Base-by-base conservation (phyloP, 345 rosid genomes). In the Eucalyptus tenuipes region DNA sequence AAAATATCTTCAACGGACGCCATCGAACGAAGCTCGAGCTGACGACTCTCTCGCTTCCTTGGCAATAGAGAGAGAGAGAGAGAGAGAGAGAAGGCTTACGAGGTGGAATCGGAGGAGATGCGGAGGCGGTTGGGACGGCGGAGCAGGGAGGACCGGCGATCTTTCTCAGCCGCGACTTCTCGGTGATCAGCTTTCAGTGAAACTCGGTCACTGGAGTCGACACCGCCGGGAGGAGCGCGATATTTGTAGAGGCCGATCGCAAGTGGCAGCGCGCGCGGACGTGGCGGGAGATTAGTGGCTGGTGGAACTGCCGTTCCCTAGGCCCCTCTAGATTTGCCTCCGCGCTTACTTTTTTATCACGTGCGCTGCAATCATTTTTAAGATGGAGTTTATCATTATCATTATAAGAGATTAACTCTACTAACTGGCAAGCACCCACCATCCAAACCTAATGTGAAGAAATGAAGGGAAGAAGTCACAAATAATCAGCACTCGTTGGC, bases 341-440 rank as follows among this genome's bases (percentile, higher is more conserved):
- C 27, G 27, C 27, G 15, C 82, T 22, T 1, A 3, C 33, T 37
- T 37, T 2, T 10, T 18, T 0, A 40, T 40, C 84, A 75, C 47
- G 47, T 75, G 47, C 84, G 15, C 5, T 40, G 29, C 5, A 20
- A 5, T 37, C 47, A 0, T 33, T 71, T 71, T 71, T 5, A 33
- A 9, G 13, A 68, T 9, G 80, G 80, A 4, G 42, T 33, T 33
- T 33, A 33, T 3, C 33, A 68, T 68, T 5, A 59, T 25, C 3
- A 49, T 47, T 47, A 47, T 47, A 37, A 37, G 40, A 37, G 40
- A 37, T 37, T 37, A 37, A 37, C 4, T 37, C 61, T 22, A 10
- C 7, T 55, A 52, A 52, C 57, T 52, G 17, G 57, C 7, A 20
- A 52, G 57, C 57, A 52, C 57, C 61, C 6, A 10, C 33, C 14